Base-by-base conservation (phyloP, 768 basidiomycete species). In the Naganishia kalamii region DNA sequence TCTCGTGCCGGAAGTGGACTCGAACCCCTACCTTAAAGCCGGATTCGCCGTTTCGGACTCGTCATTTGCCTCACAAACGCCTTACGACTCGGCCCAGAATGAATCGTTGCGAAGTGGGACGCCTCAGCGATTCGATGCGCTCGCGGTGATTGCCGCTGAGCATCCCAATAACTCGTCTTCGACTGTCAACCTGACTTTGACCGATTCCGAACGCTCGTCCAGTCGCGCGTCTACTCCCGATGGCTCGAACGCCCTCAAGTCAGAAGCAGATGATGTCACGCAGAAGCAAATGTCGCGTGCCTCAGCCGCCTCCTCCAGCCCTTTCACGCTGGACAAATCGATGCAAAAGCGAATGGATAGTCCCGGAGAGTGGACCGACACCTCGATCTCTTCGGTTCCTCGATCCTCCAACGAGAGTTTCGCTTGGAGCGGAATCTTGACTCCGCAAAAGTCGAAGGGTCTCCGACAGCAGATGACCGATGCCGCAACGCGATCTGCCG, bases 311-410 rank as follows among this genome's bases (percentile, higher is more conserved):
- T 48, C 60, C 11, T 57, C 54, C 3, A 41, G 32, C 15, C 54
- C 54, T 35, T 57, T 57, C n/a, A 57, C 54, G 6, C 27, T 57
- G n/a, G 37, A 57, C 37, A 57, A 57, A 17, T 57, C 54, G 7
- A 40, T 25, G n/a, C 54, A 15, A 15, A 57, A n/a, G 23, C 12
- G 37, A 6, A 21, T 57, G 21, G 54, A 37, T 23, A 40, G 54
- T 27, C 40, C 37, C 11, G 54, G 23, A 32, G 25, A 57, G 19
- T 35, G 25, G 37, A 40, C 35, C 17, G 35, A 57, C 37, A 57
- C n/a, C 21, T 40, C 54, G 4, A 23, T 35, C 12, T 25, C 37
- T 2, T 57, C 54, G 21, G 48, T 25, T 57, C 23, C 21, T 13
- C 12, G 32, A 32, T 29, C 17, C 17, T 8, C 21, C n/a, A 15